Base-by-base conservation (phyloP, 2,329 filamentous ascomycete genomes). In the Fusarium aywerte region DNA sequence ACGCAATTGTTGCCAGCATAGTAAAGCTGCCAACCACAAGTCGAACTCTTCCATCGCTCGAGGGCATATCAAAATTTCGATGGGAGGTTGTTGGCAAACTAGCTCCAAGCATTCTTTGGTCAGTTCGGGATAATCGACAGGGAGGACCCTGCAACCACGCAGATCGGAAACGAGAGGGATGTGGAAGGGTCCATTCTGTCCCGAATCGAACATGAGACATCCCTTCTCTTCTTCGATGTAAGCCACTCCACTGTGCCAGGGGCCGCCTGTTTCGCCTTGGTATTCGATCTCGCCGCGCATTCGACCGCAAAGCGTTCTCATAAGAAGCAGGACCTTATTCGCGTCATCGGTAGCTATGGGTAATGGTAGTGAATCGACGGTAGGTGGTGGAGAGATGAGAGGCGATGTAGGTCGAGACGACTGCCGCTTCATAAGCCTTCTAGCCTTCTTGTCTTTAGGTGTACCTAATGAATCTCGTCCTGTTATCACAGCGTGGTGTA, bases 271-370 rank as follows among this genome's bases (percentile, higher is more conserved):
- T 35, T 88, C 87, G 40, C 83, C 83, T 70, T 90, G 87, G 74
- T 92, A 95, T 66, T 92, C 89, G 29, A 93, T 83, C 68, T 90
- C 88, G 56, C 92, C 92, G 71, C 89, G 89, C 92, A 95, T 96
- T 68, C 89, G 86, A 27, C 92, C 92, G 73, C 90, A 91, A 8
- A 93, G 81, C 23, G 85, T 89, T 76, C 89, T 92, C 91, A 96
- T 95, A 61, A 96, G 79, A 71, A 88, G 83, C 53, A 93, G 80
- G 25, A 95, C 85, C 73, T 88, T 91, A 70, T 90, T 90, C 36
- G 90, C 88, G 77, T 93, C 90, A 20, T 86, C 84, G 5, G 88
- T 89, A 33, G 85, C 84, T 47, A 90, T 81, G 4, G 88, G 87
- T 23, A 85, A 76, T 3, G 85, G 83, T 3, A 90, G 76, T 7